Evolutionary conservation across 2,329 filamentous ascomycete species (phyloP).

Genomic region (Pseudogymnoascus sp.): DNA sequence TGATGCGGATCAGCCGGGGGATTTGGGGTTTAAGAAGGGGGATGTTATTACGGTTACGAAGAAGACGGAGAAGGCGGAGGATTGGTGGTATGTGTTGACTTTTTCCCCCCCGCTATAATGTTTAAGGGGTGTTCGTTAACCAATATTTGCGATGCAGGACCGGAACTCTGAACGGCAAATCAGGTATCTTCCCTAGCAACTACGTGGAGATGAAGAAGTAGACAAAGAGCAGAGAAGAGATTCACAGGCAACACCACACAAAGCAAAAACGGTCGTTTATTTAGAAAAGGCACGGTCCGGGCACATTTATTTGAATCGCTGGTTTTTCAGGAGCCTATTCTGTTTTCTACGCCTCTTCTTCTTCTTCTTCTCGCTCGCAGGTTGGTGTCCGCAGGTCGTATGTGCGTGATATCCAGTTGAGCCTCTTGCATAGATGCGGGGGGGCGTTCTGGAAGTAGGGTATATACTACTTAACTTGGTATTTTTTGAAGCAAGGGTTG

Average conservation of each 20-base stretch:
- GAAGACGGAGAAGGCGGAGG: constrained; percentile 84
- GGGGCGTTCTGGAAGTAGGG: constrained; percentile 4
- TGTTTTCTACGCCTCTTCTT: background rate
- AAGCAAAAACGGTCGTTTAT: background rate
- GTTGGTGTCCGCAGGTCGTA: background rate
- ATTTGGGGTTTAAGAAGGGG: constrained; percentile 94
- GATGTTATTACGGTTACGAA: constrained; percentile 93
- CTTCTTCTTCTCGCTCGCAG: background rate
- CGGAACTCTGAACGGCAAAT: constrained; percentile 71
- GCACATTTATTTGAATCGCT: background rate
- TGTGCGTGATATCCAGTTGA: constrained; percentile 7
- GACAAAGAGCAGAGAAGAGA: background rate
- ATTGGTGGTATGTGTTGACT: constrained; percentile 68
- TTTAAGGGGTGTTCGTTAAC: background rate
- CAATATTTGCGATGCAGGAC: constrained; percentile 49
- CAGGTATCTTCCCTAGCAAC: constrained; percentile 89
- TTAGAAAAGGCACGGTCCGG: background rate
- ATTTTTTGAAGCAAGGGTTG: background rate
- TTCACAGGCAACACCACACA: background rate
- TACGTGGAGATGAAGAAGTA: constrained; percentile 57
- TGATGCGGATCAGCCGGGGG: constrained; percentile 85
- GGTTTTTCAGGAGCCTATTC: background rate
- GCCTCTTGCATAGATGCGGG: constrained; percentile 8
- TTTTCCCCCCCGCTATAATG: no score
- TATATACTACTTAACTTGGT: background rate